These are phyloP conservation scores for Hondaea fermentalgiana DNA, from an alignment of 108 stramenopile species.

Conservation along the genomic window DNA sequence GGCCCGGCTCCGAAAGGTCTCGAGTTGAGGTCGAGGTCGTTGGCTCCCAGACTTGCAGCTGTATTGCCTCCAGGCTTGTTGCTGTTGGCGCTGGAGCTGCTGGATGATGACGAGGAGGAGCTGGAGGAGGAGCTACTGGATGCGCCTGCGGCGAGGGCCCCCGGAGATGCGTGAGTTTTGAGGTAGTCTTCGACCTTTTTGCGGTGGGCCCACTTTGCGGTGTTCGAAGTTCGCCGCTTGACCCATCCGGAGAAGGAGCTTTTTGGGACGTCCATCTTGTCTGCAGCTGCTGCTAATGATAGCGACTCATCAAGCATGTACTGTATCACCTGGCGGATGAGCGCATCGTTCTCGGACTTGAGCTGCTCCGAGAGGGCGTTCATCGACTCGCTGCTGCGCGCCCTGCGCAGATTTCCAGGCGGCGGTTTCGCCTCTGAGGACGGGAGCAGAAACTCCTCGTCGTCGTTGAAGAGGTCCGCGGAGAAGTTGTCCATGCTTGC, in stretches of 20 bases:
- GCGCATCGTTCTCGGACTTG: neutral
- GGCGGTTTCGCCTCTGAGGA: neutral
- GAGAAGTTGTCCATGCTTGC: neutral
- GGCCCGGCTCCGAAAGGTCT: neutral
- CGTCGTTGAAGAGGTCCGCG: neutral
- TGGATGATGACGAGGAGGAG: neutral
- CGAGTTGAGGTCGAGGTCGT: neutral
- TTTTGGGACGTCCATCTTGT: neutral
- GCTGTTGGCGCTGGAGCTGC: neutral
- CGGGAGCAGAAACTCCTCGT: neutral
- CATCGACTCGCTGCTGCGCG: neutral
- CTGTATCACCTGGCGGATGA: neutral
- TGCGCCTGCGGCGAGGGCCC: neutral
- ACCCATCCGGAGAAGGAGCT: slow-evolving; percentile 1
- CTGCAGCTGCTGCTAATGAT: neutral
- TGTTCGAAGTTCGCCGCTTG: neutral
- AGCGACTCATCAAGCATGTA: neutral
- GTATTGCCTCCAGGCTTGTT: neutral
- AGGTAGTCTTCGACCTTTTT: neutral
- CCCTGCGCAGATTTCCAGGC: neutral
- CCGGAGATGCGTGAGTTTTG: neutral
- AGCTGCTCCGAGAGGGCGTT: neutral
- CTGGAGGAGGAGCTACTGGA: neutral
- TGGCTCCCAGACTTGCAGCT: neutral
- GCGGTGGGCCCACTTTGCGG: neutral